A percentile compares a stretch with the other conserved stretches of the same genome.
Evolutionary conservation across 306 rosid species (phyloP).

Genomic region (Quercus gilva): DNA sequence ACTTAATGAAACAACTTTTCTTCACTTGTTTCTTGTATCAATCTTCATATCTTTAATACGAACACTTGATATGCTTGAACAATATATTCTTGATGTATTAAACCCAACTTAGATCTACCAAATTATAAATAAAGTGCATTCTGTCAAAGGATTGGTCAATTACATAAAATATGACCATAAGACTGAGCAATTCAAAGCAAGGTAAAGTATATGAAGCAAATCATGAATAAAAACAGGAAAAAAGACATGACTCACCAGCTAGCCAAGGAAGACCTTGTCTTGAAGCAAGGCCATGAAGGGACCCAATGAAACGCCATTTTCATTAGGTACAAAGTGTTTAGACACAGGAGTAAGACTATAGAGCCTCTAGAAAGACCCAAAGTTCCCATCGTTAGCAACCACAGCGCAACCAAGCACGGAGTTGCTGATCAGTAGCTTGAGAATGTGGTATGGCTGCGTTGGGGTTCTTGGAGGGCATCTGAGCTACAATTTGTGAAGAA

Average conservation of each 20-base stretch:
- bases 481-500: neutral
- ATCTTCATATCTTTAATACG: too few relatives aligned
- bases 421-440: constrained; percentile 3
- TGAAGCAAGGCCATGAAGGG: constrained; percentile 16
- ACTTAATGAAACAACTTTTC: too few relatives aligned
- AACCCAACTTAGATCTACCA: too few relatives aligned
- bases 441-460: neutral
- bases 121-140: too few relatives aligned
- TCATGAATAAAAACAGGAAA: neutral
- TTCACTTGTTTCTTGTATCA: too few relatives aligned
- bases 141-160: too few relatives aligned
- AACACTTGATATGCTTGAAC: too few relatives aligned
- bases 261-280: constrained; percentile 26
- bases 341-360: constrained; percentile 30
- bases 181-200: too few relatives aligned
- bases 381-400: neutral
- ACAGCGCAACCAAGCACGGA: constrained; percentile 32
- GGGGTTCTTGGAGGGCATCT: neutral
- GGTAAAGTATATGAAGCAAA: too few relatives aligned
- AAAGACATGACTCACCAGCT: constrained; percentile 23
- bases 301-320: constrained; percentile 35
- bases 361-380: constrained; percentile 18
- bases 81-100: too few relatives aligned
- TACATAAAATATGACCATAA: too few relatives aligned
- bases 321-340: neutral